These are phyloP conservation scores for Verticillium nubilum DNA, from an alignment of 2,329 filamentous ascomycete genomes.

Conservation along the genomic window DNA sequence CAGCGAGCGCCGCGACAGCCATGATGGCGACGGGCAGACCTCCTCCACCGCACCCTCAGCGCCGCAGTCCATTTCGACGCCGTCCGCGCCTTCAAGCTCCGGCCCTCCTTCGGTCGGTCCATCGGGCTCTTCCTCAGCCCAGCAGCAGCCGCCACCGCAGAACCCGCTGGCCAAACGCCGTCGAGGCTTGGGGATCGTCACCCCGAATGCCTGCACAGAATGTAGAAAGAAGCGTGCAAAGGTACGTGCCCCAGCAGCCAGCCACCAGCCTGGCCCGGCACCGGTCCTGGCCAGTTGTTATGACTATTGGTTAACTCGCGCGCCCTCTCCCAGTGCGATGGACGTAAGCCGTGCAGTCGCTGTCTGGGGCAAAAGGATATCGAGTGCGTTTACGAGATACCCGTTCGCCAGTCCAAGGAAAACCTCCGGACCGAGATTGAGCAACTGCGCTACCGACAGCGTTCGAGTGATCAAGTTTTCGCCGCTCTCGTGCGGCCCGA, in stretches of 20 bases:
- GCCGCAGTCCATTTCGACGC: neutral
- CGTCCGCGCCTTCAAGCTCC: constrained; percentile 1
- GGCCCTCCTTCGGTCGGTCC: neutral
- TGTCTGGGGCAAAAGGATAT: constrained; percentile 49
- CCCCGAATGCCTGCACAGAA: constrained; percentile 56
- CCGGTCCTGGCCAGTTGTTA: neutral
- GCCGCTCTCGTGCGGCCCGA: constrained; percentile 46
- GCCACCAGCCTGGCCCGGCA: too few relatives aligned
- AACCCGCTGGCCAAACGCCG: constrained; percentile 42
- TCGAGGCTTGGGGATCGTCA: constrained; percentile 50
- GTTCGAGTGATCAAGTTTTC: constrained; percentile 49
- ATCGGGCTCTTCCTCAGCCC: constrained; percentile 5
- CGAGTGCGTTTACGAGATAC: constrained; percentile 57
- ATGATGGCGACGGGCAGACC: neutral
- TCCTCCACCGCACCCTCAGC: constrained; percentile 9
- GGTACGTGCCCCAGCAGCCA: constrained; percentile 29
- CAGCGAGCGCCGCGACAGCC: constrained; percentile 7
- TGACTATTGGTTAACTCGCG: neutral
- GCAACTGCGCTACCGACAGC: constrained; percentile 46
- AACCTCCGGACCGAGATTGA: constrained; percentile 56
- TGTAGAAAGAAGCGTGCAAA: constrained; percentile 59
- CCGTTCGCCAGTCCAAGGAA: constrained; percentile 60
- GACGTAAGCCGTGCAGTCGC: constrained; percentile 47
- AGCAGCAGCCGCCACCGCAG: constrained; percentile 6
- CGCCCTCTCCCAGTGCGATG: constrained; percentile 48